Evolutionary conservation across 2,329 filamentous ascomycete genomes (phyloP).

Genomic region (Conoideocrella luteorostrata): DNA sequence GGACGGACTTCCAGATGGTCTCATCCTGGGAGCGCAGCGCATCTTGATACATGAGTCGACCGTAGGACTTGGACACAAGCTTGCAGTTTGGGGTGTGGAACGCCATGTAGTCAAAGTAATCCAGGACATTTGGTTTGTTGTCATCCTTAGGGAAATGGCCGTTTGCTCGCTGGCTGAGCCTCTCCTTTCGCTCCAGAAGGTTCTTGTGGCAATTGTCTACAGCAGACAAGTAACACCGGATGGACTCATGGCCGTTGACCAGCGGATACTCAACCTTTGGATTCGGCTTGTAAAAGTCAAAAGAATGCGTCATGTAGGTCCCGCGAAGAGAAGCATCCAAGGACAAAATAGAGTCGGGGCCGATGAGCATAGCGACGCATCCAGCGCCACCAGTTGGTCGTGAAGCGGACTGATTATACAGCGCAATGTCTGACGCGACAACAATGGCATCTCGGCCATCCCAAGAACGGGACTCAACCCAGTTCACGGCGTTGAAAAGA

Average conservation of each 20-base stretch:
- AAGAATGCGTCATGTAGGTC: not conserved
- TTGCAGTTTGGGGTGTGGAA: not conserved
- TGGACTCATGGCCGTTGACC: conserved; percentile 1
- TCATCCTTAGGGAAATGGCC: not conserved
- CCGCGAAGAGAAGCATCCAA: not conserved
- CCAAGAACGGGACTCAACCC: conserved; percentile 3
- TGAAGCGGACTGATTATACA: not conserved
- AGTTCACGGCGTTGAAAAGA: conserved; percentile 1
- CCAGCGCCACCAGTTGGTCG: not conserved
- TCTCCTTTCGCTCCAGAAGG: not conserved
- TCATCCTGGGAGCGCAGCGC: not conserved
- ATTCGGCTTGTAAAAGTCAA: conserved; percentile 3
- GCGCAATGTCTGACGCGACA: not conserved
- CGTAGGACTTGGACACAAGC: not conserved
- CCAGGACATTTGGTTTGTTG: not conserved
- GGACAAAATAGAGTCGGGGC: not conserved
- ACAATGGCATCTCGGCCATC: conserved; percentile 1
- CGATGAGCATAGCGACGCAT: not conserved
- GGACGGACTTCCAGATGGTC: not conserved
- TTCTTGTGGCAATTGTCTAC: not conserved
- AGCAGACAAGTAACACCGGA: not conserved
- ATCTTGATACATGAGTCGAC: not conserved
- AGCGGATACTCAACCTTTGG: not conserved
- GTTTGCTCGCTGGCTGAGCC: not conserved
- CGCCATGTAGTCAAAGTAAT: not conserved